A percentile compares a stretch with the other conserved stretches of the same genome.
Evolutionary conservation across 78 protist species (phyloP).

Genomic region (Creolimax fragrantissima): DNA sequence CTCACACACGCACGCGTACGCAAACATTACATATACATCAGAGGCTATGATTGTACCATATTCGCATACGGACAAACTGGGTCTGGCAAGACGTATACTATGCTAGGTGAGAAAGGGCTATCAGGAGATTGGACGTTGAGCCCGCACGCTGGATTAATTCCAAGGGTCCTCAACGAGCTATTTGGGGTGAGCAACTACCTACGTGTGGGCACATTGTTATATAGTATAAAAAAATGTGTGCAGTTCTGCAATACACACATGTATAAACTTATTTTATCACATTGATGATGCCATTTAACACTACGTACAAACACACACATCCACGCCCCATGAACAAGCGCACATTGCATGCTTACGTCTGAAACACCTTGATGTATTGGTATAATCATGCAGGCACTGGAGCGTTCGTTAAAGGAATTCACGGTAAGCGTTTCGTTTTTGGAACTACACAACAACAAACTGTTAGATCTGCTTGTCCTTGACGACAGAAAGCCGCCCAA

Average conservation of each 20-base stretch:
- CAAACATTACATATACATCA: background rate
- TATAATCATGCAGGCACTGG: background rate
- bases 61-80: slow-evolving; percentile 58
- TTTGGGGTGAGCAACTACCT: background rate
- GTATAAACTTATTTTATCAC: too few species aligned
- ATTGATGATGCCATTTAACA: too few species aligned
- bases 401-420: background rate
- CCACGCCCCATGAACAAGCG: too few species aligned
- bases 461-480: background rate
- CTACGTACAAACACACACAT: too few species aligned
- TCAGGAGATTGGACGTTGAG: background rate
- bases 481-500: background rate
- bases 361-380: too few species aligned
- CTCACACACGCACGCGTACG: background rate
- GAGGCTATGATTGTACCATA: slow-evolving; percentile 41
- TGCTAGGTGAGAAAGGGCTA: slow-evolving; percentile 19
- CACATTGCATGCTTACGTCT: background rate
- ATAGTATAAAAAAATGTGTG: background rate
- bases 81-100: slow-evolving; percentile 61
- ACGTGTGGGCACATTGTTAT: background rate
- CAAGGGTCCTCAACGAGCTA: slow-evolving; percentile 23
- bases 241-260: background rate
- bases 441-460: background rate
- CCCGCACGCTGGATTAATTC: slow-evolving; percentile 37
- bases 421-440: background rate